Evolutionary conservation across 1,284 basidiomycete species (phyloP), one percentile per base, ranked within the genome.

Genomic region (Athelia psychrophila): DNA sequence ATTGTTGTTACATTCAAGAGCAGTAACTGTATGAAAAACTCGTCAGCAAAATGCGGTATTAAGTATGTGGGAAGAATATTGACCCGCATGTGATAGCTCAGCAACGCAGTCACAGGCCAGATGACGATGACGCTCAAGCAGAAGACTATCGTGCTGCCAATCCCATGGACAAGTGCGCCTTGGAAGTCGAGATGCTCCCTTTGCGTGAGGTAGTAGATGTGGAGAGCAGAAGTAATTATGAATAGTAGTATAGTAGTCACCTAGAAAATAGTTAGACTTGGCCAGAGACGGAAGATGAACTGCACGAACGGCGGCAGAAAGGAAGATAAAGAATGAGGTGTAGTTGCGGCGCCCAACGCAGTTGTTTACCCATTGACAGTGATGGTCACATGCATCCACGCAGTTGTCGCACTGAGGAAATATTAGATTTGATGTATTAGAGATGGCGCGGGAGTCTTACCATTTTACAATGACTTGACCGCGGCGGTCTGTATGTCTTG

Each of bases 351-450:
- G 82, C 3, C 95, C 94, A 44, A 98, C 79, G 64, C 94, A 97
- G 64, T 93, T 95, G 68, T 96, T 95, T 30, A 97, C 84, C 86
- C 94, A 97, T 58, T 94, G 91, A 60, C 95, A 97, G 69, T 96
- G 93, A 64, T 95, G 93, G 64, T 95, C 88, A 61, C 84, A 87
- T 20, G 86, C 88, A 59, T 96, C 94, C 20, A 96, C 91, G 64
- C 95, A 97, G 65, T 97, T 96, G 60, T 95, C 92, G 67, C 94
- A 97, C 88, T 93, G 60, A 1, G 52, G 30, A 47, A 47, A 33
- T 51, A 47, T 32, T 44, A 54, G 49, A 59, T 50, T 47, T 40
- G 12, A 42, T 42, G 20, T 23, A 16, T 35, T 36, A 42, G 16
- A 51, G 22, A 50, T 6, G 48, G 44, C 27, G 13, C 33, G n/a